Base-by-base conservation (phyloP, 495 filamentous ascomycete species). In the Rostrohypoxylon terebratum region DNA sequence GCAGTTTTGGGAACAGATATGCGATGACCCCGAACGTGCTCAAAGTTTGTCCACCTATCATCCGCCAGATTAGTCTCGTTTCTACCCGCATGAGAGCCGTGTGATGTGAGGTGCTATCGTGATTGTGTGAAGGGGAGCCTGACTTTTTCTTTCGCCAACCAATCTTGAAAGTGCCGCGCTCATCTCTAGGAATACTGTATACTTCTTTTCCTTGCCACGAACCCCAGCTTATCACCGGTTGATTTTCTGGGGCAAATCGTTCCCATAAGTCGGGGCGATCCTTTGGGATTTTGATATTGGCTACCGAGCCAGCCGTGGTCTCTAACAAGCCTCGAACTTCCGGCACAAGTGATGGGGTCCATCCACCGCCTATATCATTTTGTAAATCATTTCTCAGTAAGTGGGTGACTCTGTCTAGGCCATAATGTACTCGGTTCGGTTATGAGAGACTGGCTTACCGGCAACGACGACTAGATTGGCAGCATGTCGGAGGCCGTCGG, bases 61-160 rank as follows among this genome's bases (percentile, higher is more conserved):
- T 31, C 28, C 9, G 18, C 9, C n/a, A n/a, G 16, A 23, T 69
- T 57, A 69, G 31, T 11, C 38, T 51, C 8, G 20, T 28, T 5
- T 28, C 28, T 5, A 28, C 4, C 3, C 33, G 42, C 45, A 31
- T 36, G 51, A 31, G 20, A 21, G n/a, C 7, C n/a, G 6, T 55
- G n/a, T 28, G 28, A 28, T 28, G 6, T 28, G 28, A 28, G 28
- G 6, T 28, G 6, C 6, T 3, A 28, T 28, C 23, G 13, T 33
- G 13, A 20, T 16, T 20, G 25, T 11, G 51, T 16, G 6, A 4
- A 34, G 20, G 31, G 14, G 18, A 60, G 25, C 21, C 81, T 66
- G 66, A 84, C 70, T 85, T 85, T 13, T 78, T 84, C 5, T 78
- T 82, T 1, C 83, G 77, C 45, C 81, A 84, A 20, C 83, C 83